Percentiles rank a stretch among this genome's conserved stretches.
These are phyloP conservation scores for Lichenothelia convexa DNA, from an alignment of 495 filamentous ascomycete genomes.

Conservation along the genomic window DNA sequence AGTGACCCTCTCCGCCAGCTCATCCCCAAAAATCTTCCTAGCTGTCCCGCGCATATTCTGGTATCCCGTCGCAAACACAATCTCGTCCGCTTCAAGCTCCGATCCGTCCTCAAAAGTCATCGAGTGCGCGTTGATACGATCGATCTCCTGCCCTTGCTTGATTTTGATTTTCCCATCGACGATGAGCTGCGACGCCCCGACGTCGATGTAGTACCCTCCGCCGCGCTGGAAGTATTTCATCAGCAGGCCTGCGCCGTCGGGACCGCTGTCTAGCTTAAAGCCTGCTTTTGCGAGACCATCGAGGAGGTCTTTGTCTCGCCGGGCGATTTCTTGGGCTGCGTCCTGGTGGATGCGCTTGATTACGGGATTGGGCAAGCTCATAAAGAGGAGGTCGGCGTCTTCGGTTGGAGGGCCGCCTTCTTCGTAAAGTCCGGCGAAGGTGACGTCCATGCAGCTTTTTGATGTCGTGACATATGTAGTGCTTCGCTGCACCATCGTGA, in stretches of 20 bases:
- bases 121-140: constrained; percentile 38
- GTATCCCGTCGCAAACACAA: constrained; percentile 73
- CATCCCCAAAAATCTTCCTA: constrained; percentile 48
- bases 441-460: no score
- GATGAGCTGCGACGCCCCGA: constrained; percentile 56
- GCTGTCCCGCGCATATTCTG: constrained; percentile 54
- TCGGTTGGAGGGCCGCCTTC: constrained; percentile 40
- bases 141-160: constrained; percentile 43
- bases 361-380: constrained; percentile 38
- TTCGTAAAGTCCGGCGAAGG: constrained; percentile 33
- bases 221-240: constrained; percentile 39
- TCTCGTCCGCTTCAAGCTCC: constrained; percentile 55
- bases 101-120: constrained; percentile 49
- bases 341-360: constrained; percentile 36
- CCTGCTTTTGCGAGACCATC: constrained; percentile 46
- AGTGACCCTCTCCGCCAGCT: constrained; percentile 41
- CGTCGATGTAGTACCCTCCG: constrained; percentile 33
- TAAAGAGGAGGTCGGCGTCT: constrained; percentile 40
- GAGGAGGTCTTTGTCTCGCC: constrained; percentile 34
- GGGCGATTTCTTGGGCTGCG: constrained; percentile 27
- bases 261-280: constrained; percentile 50
- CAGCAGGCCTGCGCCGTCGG: constrained; percentile 44
- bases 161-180: constrained; percentile 58
- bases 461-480: constrained; percentile 52
- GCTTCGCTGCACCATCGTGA: constrained; percentile 66